Base-by-base conservation (phyloP, 257 asterid genomes). In the Penstemon eatonii region DNA sequence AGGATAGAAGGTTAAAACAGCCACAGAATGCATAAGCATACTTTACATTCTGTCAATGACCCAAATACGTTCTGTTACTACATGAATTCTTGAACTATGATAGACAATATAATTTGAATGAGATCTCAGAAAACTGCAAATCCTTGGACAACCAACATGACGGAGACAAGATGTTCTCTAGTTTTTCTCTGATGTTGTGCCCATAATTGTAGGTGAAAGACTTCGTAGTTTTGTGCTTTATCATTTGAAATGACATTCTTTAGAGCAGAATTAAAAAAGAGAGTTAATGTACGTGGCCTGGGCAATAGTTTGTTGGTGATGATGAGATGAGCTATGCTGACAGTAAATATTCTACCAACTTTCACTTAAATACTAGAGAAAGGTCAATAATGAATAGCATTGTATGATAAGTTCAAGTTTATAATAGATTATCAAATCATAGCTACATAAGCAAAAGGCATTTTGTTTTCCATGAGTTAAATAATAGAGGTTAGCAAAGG, bases 71-170 rank as follows among this genome's bases (percentile, higher is more conserved):
- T 65, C 56, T 42, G 51, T 46, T 33, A 58, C 54, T 53, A 41
- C 45, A 45, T 25, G 33, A 25, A 25, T 25, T 25, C 8, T 59
- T 53, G 39, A 60, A 58, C 62, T 52, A 63, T 65, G 41, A 19
- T 47, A 52, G 65, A 51, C 36, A 63, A 71, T 56, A 56, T 52
- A 50, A 8, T 37, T 66, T 39, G 65, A 67, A n/a, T 59, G 66
- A 11, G 12, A n/a, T 13, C 33, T 7, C 4, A 11, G 38, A 53
- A 55, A 62, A 39, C 47, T 54, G 36, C 45, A 70, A 54, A 49
- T 72, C 51, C 72, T 33, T n/a, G n/a, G 46, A 58, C 68, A 13
- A 59, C 55, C 71, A 70, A 47, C 43, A 47, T 13, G 72, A 43
- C 0, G 60, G n/a, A 18, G 66, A 40, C 64, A 59, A 72, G 41